These are phyloP conservation scores for Spathaspora sp. DNA, from an alignment of 805 yeast species.

Conservation along the genomic window DNA sequence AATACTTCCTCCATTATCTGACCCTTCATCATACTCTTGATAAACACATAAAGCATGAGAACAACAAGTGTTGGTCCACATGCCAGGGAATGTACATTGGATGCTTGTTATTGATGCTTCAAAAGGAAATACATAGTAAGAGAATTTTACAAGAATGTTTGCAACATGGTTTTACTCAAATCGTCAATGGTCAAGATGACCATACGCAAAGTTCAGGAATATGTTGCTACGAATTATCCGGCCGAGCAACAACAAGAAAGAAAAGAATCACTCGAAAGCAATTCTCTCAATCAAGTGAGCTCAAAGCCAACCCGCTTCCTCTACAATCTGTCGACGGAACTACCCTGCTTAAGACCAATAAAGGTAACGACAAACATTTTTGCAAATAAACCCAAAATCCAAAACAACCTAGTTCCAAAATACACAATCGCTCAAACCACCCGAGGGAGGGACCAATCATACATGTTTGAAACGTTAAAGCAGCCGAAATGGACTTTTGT, in stretches of 20 bases:
- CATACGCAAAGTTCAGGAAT: slow-evolving; percentile 99
- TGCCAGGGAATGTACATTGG: slow-evolving; percentile 89
- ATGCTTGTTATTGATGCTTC: too few relatives aligned
- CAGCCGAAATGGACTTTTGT: slow-evolving; percentile 14
- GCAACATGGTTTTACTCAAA: slow-evolving; percentile 99
- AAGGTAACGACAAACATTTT: slow-evolving; percentile 12
- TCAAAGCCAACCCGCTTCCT: slow-evolving; percentile 64
- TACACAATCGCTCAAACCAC: slow-evolving; percentile 48
- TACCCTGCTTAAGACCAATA: slow-evolving; percentile 62
- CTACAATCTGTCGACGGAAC: slow-evolving; percentile 99
- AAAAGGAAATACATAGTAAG: too few relatives aligned
- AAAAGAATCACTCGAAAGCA: slow-evolving; percentile 5
- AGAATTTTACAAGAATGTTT: slow-evolving; percentile 49
- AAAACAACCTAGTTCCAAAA: slow-evolving; percentile 16
- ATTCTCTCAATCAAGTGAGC: slow-evolving; percentile 34
- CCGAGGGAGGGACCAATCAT: slow-evolving; percentile 39
- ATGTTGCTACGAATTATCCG: slow-evolving; percentile 81
- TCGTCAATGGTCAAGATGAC: slow-evolving; percentile 84
- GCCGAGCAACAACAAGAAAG: slow-evolving; percentile 54
- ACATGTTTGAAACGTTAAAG: slow-evolving; percentile 16
- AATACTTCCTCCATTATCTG: slow-evolving; percentile 12
- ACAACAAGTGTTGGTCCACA: slow-evolving; percentile 99
- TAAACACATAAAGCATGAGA: slow-evolving; percentile 91
- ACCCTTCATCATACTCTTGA: slow-evolving; percentile 49
- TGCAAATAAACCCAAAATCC: slow-evolving; percentile 11